Evolutionary conservation across 331 rosid species (phyloP), one percentile per base, ranked within the genome.

Genomic region (Telfairia occidentalis): DNA sequence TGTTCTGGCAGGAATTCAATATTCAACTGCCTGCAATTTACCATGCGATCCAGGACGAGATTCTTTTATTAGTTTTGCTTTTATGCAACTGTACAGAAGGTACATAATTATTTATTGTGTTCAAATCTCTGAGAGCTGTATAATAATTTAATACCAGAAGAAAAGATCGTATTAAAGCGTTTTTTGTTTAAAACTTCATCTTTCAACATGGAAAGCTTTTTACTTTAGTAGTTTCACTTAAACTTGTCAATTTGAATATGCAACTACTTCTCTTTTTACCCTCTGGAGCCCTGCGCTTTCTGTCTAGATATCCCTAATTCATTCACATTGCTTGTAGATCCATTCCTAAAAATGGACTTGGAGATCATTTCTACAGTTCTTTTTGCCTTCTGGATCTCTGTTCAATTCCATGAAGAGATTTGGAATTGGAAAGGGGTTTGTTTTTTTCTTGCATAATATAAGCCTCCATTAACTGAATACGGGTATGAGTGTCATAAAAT

Each of bases 31-130:
- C 76, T 73, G 69, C 71, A 42, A 60, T 80, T 76, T 79, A 49
- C 86, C 63, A 30, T 76, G 79, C 76, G 5, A 78, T 70, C 18
- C 67, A 37, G 65, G 86, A 83, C 78, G 85, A 83, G 79, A 93
- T 94, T 94, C 96, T 89, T 93, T 91, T 66, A 89, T 89, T 86
- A 83, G 57, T 86, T 85, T 86, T 85, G 86, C 83, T 48, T 88
- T 86, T 84, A 85, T 78, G 89, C 86, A 88, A 79, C 86, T 76
- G 82, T 87, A 80, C 61, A 43, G 79, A 83, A 85, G 91, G 84
- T 76, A 55, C 49, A 63, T 82, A 87, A 74, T 77, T 85, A 37
- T 70, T 66, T 81, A 79, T 80, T 82, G 81, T 77, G 82, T 85
- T 79, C 74, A 42, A 29, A 37, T 53, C 77, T 64, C 72, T 78